Conservation (phyloP, 768 basidiomycete genomes). For the Tylopilus subfusipes region DNA sequence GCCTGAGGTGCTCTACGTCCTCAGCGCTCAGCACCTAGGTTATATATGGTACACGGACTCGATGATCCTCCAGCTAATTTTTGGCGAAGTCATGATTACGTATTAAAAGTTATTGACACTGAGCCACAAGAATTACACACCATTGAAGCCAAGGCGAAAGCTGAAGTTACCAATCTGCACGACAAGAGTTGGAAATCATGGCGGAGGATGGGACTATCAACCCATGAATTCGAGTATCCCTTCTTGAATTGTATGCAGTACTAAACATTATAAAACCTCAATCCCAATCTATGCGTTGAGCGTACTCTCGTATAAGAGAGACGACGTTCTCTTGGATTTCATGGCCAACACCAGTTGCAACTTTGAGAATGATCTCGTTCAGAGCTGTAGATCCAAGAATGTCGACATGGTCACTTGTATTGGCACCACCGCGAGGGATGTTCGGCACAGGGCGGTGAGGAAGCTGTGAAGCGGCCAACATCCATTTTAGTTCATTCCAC, state of each 20-base stretch:
- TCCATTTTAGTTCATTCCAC: constrained; percentile 1
- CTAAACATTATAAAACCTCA: constrained; percentile 24
- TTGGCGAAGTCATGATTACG: too few species aligned
- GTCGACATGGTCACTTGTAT: constrained; percentile 89
- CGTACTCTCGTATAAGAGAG: constrained; percentile 76
- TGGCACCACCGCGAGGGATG: constrained; percentile 86
- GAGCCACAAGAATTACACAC: neutral
- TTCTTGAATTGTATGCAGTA: neutral
- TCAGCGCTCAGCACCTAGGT: too few species aligned
- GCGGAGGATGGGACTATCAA: neutral
- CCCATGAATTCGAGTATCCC: constrained; percentile 1
- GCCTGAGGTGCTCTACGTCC: neutral
- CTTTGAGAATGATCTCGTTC: constrained; percentile 88
- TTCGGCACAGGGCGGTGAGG: constrained; percentile 71
- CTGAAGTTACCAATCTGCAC: neutral
- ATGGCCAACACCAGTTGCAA: constrained; percentile 78
- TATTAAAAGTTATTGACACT: too few species aligned
- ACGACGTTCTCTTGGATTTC: constrained; percentile 69
- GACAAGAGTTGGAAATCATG: neutral
- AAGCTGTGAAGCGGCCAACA: constrained; percentile 45
- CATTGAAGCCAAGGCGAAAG: neutral
- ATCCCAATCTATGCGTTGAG: constrained; percentile 76
- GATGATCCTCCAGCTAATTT: neutral
- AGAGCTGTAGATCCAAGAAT: constrained; percentile 73
- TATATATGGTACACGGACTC: constrained; percentile 1